Percentiles rank a stretch among this genome's conserved stretches.
Conservation (phyloP, 2,329 filamentous ascomycete genomes). For the Mycogone perniciosa region DNA sequence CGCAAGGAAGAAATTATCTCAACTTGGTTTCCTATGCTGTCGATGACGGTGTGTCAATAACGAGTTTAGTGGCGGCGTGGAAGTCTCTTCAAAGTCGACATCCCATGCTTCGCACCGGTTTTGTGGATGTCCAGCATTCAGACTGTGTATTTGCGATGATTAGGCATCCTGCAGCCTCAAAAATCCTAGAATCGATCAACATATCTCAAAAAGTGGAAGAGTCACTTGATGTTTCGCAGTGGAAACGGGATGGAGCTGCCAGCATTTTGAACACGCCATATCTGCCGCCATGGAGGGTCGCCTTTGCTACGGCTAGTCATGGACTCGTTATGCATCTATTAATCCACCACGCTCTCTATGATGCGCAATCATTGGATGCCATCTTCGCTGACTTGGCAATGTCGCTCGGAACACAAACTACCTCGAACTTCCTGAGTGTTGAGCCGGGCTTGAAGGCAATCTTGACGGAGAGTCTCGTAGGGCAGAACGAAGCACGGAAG, state of each 20-base stretch:
- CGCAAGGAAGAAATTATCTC: conserved; percentile 63
- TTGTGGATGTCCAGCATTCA: conserved; percentile 54
- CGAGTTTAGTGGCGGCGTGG: conserved; percentile 54
- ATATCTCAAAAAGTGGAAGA: neutral
- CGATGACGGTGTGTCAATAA: conserved; percentile 29
- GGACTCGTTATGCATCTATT: conserved; percentile 36
- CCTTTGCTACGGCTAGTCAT: conserved; percentile 32
- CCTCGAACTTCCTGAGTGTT: conserved; percentile 19
- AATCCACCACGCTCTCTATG: conserved; percentile 79
- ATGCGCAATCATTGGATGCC: conserved; percentile 64
- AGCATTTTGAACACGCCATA: conserved; percentile 40
- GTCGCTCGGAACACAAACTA: conserved; percentile 19
- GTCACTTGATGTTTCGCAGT: conserved; percentile 28
- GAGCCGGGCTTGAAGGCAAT: conserved; percentile 36
- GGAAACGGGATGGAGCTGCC: conserved; percentile 29
- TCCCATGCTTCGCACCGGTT: conserved; percentile 71
- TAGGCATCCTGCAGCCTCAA: conserved; percentile 37
- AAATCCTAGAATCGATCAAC: neutral
- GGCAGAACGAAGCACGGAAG: conserved; percentile 29
- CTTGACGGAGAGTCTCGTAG: conserved; percentile 26
- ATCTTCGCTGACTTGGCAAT: conserved; percentile 55
- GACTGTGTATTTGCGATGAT: conserved; percentile 69
- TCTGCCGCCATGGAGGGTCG: conserved; percentile 57
- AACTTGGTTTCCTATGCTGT: conserved; percentile 61
- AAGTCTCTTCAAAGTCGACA: conserved; percentile 44